phyloP scores from a whole-genome alignment of 2,329 filamentous ascomycete species.

The Scedosporium aurantiacum region DNA sequence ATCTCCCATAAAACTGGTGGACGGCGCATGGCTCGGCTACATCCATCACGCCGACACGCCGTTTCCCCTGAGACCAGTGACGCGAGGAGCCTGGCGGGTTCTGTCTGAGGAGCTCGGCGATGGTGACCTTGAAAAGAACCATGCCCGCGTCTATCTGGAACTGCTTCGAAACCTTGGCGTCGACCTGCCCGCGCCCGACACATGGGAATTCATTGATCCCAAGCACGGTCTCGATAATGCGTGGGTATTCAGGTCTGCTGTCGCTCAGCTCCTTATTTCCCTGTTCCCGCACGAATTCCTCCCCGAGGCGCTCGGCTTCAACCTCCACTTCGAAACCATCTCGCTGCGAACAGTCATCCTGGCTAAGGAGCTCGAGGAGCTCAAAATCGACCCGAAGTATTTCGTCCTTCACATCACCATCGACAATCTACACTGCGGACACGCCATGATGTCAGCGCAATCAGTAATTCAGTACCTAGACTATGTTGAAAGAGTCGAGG shows the following conservation, averaged over 20 bases:
- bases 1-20: not conserved
- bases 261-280: constrained; percentile 32
- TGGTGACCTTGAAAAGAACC: not conserved
- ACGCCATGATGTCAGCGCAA: constrained; percentile 33
- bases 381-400: constrained; percentile 32
- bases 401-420: constrained; percentile 40
- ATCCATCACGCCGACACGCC: not conserved
- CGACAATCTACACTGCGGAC: constrained; percentile 36
- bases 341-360: constrained; percentile 17
- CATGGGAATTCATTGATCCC: not conserved
- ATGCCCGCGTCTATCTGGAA: not conserved
- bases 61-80: not conserved
- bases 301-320: constrained; percentile 39
- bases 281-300: constrained; percentile 36
- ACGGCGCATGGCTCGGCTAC: not conserved
- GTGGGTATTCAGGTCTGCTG: constrained; percentile 18
- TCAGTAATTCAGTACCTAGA: constrained; percentile 26
- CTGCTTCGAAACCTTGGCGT: not conserved
- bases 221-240: not conserved
- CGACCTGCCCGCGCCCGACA: not conserved
- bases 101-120: not conserved
- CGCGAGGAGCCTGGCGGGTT: not conserved
- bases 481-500: not conserved
- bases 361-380: constrained; percentile 27
- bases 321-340: constrained; percentile 34